phyloP scores from a whole-genome alignment of 148 eudicot genomes.

The Vaccinium corymbosum region DNA sequence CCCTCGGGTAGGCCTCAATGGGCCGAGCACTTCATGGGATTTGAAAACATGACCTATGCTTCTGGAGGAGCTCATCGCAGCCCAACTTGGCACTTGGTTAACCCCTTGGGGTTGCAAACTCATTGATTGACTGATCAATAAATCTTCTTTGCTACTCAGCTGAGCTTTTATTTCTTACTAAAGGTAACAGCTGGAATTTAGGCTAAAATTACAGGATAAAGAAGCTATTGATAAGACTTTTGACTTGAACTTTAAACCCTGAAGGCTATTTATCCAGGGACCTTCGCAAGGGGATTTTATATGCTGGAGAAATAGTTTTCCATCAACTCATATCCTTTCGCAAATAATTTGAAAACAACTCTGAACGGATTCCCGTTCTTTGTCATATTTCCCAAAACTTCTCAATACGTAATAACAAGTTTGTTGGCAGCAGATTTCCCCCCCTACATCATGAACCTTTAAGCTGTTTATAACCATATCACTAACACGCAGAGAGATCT shows the following conservation, averaged over 20 bases:
- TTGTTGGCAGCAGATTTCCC: neutral
- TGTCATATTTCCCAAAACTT: neutral
- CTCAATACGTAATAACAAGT: neutral
- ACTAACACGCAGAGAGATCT: neutral
- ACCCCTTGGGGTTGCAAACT: neutral
- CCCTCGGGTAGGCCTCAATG: neutral
- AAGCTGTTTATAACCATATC: neutral
- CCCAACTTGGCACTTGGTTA: neutral
- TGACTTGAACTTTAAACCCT: neutral
- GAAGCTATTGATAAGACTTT: neutral
- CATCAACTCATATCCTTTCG: neutral
- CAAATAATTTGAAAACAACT: neutral
- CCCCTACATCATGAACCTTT: neutral
- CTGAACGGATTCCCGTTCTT: neutral
- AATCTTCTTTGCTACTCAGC: neutral
- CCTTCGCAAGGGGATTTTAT: neutral
- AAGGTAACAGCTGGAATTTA: neutral
- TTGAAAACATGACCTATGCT: neutral
- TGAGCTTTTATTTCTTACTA: neutral
- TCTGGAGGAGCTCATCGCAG: neutral
- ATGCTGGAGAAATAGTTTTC: neutral
- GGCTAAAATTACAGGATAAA: neutral
- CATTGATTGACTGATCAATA: neutral
- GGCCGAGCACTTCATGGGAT: neutral
- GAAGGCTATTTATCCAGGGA: neutral